A percentile compares a stretch with the other conserved stretches of the same genome.
These are phyloP conservation scores for Rhynchosporium agropyri DNA, from an alignment of 2,329 filamentous ascomycete species.

Conservation along the genomic window DNA sequence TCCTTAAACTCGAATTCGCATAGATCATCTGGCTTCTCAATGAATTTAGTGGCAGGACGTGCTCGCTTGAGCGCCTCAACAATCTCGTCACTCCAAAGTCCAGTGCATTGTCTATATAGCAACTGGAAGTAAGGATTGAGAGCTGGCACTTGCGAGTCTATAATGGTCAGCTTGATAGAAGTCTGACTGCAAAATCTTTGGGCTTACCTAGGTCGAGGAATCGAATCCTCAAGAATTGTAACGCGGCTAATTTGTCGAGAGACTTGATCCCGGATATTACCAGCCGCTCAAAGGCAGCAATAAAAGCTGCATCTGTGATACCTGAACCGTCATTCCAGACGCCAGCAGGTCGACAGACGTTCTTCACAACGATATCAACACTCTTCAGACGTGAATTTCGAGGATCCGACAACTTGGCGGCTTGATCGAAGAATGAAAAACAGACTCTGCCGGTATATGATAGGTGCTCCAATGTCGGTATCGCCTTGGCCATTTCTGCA, in stretches of 20 bases:
- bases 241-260: constrained; percentile 58
- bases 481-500: constrained; percentile 60
- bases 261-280: constrained; percentile 65
- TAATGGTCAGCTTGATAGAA: constrained; percentile 22
- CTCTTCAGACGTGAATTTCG: constrained; percentile 57
- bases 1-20: constrained; percentile 63
- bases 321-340: constrained; percentile 66
- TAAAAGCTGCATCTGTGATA: constrained; percentile 73
- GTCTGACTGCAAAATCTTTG: neutral
- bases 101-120: constrained; percentile 61
- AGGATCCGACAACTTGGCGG: constrained; percentile 53
- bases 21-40: constrained; percentile 66
- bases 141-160: constrained; percentile 69
- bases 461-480: constrained; percentile 66
- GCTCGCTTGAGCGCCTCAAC: constrained; percentile 60
- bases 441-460: constrained; percentile 75
- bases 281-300: constrained; percentile 69
- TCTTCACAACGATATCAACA: constrained; percentile 73
- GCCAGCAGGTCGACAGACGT: constrained; percentile 62
- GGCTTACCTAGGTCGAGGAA: constrained; percentile 70
- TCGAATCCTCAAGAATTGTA: constrained; percentile 69
- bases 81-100: constrained; percentile 73
- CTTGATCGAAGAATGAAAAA: constrained; percentile 65
- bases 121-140: constrained; percentile 75
- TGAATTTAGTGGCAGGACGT: constrained; percentile 61